Evolutionary conservation across 2,329 filamentous ascomycete genomes (phyloP).

Genomic region (Tolypocladium album): DNA sequence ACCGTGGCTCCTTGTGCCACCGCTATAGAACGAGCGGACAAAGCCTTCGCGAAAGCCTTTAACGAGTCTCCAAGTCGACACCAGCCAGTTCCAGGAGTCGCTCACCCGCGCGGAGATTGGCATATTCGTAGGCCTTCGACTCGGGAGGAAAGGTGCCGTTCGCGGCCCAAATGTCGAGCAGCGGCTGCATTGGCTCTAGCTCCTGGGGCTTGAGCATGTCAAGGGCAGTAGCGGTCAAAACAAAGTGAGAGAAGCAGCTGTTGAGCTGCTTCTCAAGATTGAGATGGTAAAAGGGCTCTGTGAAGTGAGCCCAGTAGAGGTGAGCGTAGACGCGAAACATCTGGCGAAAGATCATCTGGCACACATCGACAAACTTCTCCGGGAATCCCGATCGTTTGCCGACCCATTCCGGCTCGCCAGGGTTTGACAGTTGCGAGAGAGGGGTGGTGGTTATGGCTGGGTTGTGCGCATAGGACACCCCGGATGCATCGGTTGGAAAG

Average conservation of each 20-base stretch:
- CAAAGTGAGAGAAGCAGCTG: conserved; percentile 79
- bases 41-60: background rate
- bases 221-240: conserved; percentile 68
- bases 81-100: conserved; percentile 40
- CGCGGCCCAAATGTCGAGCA: conserved; percentile 85
- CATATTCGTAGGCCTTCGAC: conserved; percentile 55
- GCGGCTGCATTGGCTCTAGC: conserved; percentile 88
- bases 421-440: conserved; percentile 50
- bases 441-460: conserved; percentile 47
- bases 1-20: background rate
- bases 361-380: conserved; percentile 76
- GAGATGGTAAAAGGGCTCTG: conserved; percentile 73
- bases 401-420: conserved; percentile 62
- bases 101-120: conserved; percentile 51
- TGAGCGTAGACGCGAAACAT: conserved; percentile 99
- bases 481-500: conserved; percentile 77
- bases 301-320: conserved; percentile 93
- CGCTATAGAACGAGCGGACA: background rate
- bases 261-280: conserved; percentile 74
- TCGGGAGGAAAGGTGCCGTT: conserved; percentile 79
- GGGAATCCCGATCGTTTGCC: conserved; percentile 92
- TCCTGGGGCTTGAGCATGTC: conserved; percentile 82
- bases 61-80: conserved; percentile 14
- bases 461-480: conserved; percentile 55
- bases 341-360: conserved; percentile 89